Evolutionary conservation across 2,329 filamentous ascomycete species (phyloP), one percentile per base, ranked within the genome.

Genomic region (Ustulina deusta): DNA sequence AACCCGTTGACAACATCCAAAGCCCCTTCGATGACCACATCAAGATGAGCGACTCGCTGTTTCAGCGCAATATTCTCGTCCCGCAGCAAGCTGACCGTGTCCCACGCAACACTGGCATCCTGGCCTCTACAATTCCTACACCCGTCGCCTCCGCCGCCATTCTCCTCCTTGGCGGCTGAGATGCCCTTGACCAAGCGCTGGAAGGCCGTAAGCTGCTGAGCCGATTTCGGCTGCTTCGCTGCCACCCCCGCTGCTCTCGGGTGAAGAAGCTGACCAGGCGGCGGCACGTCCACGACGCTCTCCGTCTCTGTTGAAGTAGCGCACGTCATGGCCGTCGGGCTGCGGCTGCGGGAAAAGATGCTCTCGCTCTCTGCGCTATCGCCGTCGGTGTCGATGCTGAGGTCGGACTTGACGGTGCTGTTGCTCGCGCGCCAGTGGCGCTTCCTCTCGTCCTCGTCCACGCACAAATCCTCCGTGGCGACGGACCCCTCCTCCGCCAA

Each of bases 21-120:
- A 1, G 87, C 89, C 6, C 85, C 84, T 40, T 91, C 89, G 5
- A 91, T 85, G 3, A 84, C 87, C 2, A 79, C 82, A 78, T 91
- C 89, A 2, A 91, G 77, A 71, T 87, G 82, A 20, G 83, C 82
- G 3, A 91, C 86, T 22, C 87, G 80, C 44, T 83, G 81, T 80
- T 91, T 91, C 57, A 91, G 77, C 9, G 84, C 83, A 73, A 81
- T 85, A 71, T 91, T 91, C 80, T 91, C 89, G 54, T 87, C 86
- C 44, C 87, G 81, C 66, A 91, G 78, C 54, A 90, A 69, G 60
- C 84, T 83, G n/a, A 89, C 88, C 3, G 89, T 89, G 73, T 90
- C 85, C 89, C 89, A 91, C 4, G 89, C 89, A 42, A 88, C 82
- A 70, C 86, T 87, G 13, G 85, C 82, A 60, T 87, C 85, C 72